Conservation (phyloP, 176 grass and related monocot species). For the Puya raimondii region DNA sequence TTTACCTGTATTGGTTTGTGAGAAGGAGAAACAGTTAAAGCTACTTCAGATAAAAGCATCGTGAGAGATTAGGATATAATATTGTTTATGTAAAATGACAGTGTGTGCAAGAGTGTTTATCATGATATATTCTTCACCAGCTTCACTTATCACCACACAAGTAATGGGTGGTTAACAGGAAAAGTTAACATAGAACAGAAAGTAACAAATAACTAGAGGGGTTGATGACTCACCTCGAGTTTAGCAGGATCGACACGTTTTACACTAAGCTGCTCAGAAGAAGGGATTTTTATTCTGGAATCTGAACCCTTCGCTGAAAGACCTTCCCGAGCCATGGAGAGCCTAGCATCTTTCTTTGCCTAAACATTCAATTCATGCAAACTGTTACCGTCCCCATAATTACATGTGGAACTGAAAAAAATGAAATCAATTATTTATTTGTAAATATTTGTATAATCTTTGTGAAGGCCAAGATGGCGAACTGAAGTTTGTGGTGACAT, state of each 20-base stretch:
- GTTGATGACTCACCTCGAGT: conserved; percentile 36
- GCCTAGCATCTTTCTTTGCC: conserved; percentile 59
- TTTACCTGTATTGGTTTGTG: conserved; percentile 28
- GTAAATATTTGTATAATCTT: too few species aligned
- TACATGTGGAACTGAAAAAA: not conserved
- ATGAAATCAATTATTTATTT: too few species aligned
- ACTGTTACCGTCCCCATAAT: too few species aligned
- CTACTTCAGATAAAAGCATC: not conserved
- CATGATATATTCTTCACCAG: too few species aligned
- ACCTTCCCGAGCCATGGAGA: conserved; percentile 61
- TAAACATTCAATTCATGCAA: conserved; percentile 18
- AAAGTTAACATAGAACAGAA: not conserved
- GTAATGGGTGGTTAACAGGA: not conserved
- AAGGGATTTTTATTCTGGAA: conserved; percentile 41
- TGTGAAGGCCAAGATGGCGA: too few species aligned
- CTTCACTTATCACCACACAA: not conserved
- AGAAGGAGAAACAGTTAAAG: not conserved
- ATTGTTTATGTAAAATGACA: too few species aligned
- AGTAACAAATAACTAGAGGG: not conserved
- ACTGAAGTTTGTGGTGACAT: too few species aligned
- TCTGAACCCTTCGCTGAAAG: conserved; percentile 30
- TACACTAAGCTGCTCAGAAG: conserved; percentile 55
- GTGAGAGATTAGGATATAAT: not conserved
- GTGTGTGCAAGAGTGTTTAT: too few species aligned
- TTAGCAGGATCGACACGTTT: conserved; percentile 61